Percentiles rank a stretch among this genome's conserved stretches.
Evolutionary conservation across 345 rosid species (phyloP).

Genomic region (Cardamine resedifolia): DNA sequence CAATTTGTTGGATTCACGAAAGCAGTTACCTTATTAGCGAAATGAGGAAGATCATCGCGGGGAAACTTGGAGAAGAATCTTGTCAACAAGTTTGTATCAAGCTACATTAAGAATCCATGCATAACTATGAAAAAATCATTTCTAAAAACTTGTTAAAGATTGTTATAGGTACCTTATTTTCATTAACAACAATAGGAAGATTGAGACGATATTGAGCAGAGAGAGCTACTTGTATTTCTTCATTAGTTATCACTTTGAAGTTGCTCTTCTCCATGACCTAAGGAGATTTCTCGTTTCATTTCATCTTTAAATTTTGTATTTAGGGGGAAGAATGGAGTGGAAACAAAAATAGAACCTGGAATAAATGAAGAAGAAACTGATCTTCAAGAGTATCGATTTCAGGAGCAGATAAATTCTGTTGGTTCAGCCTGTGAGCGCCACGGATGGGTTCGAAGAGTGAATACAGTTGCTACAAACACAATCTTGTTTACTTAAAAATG

Average conservation of each 20-base stretch:
- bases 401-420: conserved; percentile 48
- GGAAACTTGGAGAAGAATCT: conserved; percentile 59
- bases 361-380: conserved; percentile 50
- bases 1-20: neutral
- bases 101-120: conserved; percentile 45
- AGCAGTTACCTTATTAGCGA: conserved; percentile 60
- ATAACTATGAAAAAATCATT: conserved; percentile 2
- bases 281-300: neutral
- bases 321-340: neutral
- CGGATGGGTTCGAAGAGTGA: conserved; percentile 67
- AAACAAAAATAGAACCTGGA: conserved; percentile 42
- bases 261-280: conserved; percentile 83
- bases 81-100: conserved; percentile 58
- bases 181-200: conserved; percentile 74
- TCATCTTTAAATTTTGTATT: neutral
- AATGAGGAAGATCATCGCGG: conserved; percentile 61
- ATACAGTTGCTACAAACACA: conserved; percentile 54
- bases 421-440: conserved; percentile 56
- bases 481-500: neutral
- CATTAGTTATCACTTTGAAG: conserved; percentile 59
- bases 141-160: neutral
- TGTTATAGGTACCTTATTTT: conserved; percentile 49
- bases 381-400: conserved; percentile 58
- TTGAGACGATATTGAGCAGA: conserved; percentile 72
- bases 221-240: conserved; percentile 65